Evolutionary conservation across 2,329 filamentous ascomycete genomes (phyloP).

Genomic region (Curvularia sp.): DNA sequence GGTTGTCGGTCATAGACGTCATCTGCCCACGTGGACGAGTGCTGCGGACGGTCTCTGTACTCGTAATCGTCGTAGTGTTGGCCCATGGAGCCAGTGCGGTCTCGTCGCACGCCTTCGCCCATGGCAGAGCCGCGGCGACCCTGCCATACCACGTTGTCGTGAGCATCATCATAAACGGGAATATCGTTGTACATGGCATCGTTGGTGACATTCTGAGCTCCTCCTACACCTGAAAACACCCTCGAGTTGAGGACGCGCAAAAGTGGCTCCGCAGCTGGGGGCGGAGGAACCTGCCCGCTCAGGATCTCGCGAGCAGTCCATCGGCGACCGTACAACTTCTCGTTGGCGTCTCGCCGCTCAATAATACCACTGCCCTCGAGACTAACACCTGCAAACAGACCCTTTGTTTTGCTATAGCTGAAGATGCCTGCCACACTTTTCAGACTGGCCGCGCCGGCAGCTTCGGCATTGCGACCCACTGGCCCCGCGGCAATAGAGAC

Average conservation of each 20-base stretch:
- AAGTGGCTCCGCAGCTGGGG: conserved; percentile 82
- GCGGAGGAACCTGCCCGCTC: conserved; percentile 76
- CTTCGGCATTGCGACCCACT: conserved; percentile 92
- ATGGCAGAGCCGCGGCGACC: conserved; percentile 73
- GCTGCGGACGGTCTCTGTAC: conserved; percentile 64
- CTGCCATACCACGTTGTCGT: conserved; percentile 86
- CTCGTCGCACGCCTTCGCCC: conserved; percentile 68
- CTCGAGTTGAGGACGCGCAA: conserved; percentile 85
- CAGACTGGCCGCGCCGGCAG: conserved; percentile 89
- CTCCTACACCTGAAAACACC: conserved; percentile 74
- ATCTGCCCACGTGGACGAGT: conserved; percentile 77
- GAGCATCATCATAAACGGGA: conserved; percentile 83
- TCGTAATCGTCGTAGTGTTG: conserved; percentile 55
- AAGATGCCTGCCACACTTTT: conserved; percentile 92
- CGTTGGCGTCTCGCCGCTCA: conserved; percentile 94
- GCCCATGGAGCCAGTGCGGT: conserved; percentile 53
- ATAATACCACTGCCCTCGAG: conserved; percentile 92
- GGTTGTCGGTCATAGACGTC: conserved; percentile 71
- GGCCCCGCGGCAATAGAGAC: conserved; percentile 95
- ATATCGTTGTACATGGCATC: conserved; percentile 79
- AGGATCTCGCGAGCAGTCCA: conserved; percentile 84
- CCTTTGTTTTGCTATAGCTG: conserved; percentile 97
- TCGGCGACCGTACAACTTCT: conserved; percentile 88
- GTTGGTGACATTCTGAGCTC: conserved; percentile 28
- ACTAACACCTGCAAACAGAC: conserved; percentile 92